Evolutionary conservation across 139 green algal species (phyloP), one percentile per base, ranked within the genome.

Genomic region (Diplosphaera chodatii): DNA sequence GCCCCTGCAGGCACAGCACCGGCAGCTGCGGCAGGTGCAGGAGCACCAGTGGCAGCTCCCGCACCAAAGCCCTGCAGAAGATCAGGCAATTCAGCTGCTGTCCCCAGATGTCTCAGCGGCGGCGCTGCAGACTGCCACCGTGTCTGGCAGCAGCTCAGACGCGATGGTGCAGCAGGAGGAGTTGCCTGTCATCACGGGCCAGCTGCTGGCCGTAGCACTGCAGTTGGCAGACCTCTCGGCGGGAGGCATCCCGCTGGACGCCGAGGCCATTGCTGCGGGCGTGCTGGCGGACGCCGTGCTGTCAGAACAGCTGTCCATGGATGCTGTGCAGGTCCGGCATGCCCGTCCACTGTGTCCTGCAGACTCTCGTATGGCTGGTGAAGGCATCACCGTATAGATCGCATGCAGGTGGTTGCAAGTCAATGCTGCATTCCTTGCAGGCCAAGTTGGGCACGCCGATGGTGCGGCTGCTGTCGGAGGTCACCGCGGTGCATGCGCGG

Each of bases 211-310:
- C 15, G 70, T 94, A 5, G 90, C 87, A 2, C 70, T 67, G 2
- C 82, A 71, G 18, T 79, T 97, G 10, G 88, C 92, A 16, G 89
- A 93, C 64, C 73, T 93, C 1, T 76, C 74, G 1, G 79, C 82
- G 2, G 73, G 76, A 3, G 87, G 92, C 4, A 30, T 92, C 59
- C 87, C 85, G 1, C 77, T 97, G 62, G 92, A 97, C 64, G 87
- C 88, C 1, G 81, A 90, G 21, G 82, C 73, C 55, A 90, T 97
- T n/a, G 87, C 86, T 20, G 92, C 92, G 4, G 93, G 83, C 28
- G 78, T 98, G 1, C 56, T 98, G 10, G 72, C 84, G 0, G 91
- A 96, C 22, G 83, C 83, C 20, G 80, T 93, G 59, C 73, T 80
- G 5, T 28, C 55, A 20, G 66, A n/a, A 25, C 34, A 22, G 34